Evolutionary conservation across 2,329 filamentous ascomycete species (phyloP).

Genomic region (Clarireedia homoeocarpa): DNA sequence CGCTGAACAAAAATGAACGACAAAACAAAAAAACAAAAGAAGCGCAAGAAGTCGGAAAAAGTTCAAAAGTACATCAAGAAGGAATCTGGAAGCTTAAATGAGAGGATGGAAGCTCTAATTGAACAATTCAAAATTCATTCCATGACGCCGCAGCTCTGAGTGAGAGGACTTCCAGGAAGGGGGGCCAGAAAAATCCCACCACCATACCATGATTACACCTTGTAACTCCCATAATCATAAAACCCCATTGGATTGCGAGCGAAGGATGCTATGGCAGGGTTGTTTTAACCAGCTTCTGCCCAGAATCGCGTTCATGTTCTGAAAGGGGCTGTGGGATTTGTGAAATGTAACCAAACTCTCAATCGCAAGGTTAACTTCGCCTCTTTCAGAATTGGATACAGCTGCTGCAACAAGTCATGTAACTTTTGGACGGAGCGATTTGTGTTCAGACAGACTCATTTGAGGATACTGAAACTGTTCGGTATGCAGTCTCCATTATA

Average conservation of each 20-base stretch:
- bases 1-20: neutral
- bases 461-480: neutral
- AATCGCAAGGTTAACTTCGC: slow-evolving; percentile 3
- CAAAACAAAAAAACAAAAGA: neutral
- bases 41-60: neutral
- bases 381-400: neutral
- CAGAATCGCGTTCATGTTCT: neutral
- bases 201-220: neutral
- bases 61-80: neutral
- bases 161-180: neutral
- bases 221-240: neutral
- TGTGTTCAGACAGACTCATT: neutral
- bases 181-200: slow-evolving; percentile 8
- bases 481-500: neutral
- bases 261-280: slow-evolving; percentile 4
- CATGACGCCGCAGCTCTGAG: neutral
- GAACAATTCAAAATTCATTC: neutral
- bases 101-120: neutral
- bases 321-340: slow-evolving; percentile 6
- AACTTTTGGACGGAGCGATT: neutral
- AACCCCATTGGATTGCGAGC: neutral
- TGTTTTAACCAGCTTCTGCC: neutral
- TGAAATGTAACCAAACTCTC: slow-evolving; percentile 7
- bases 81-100: neutral
- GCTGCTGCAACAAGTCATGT: neutral